These are phyloP conservation scores for Fusarium abutilonis DNA, from an alignment of 2,329 filamentous ascomycete species.

Conservation along the genomic window DNA sequence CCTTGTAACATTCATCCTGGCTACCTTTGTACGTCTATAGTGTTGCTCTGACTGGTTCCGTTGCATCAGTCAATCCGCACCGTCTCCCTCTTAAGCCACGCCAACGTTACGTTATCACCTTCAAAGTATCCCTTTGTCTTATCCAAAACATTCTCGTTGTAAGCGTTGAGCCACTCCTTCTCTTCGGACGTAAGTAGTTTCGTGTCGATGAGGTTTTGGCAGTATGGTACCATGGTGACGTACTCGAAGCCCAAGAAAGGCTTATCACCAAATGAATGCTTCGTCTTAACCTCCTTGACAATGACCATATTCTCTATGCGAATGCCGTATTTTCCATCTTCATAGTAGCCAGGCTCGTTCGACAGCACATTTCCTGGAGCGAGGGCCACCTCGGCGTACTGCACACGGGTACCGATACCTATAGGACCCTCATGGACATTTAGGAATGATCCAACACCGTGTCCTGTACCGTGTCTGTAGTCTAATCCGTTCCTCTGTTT, in stretches of 20 bases:
- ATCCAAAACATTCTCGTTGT: conserved; percentile 81
- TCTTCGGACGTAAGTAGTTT: conserved; percentile 76
- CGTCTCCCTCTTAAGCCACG: conserved; percentile 91
- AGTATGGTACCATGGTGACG: conserved; percentile 96
- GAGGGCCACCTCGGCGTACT: conserved; percentile 90
- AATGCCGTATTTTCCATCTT: conserved; percentile 93
- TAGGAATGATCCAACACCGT: conserved; percentile 92
- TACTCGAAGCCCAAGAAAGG: conserved; percentile 95
- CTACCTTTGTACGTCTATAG: conserved; percentile 61
- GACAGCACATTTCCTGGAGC: conserved; percentile 94
- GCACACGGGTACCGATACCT: conserved; percentile 90
- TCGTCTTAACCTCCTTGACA: conserved; percentile 87
- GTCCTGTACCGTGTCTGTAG: conserved; percentile 95
- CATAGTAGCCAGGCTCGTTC: conserved; percentile 96
- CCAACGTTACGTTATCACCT: conserved; percentile 73
- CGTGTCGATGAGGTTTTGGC: conserved; percentile 84
- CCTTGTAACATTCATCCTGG: conserved; percentile 76
- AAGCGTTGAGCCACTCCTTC: conserved; percentile 86
- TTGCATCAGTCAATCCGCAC: conserved; percentile 60
- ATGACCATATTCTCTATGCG: conserved; percentile 96
- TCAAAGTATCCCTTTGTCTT: conserved; percentile 84
- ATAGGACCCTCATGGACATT: conserved; percentile 99
- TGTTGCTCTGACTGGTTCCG: conserved; percentile 38
- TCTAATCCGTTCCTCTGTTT: conserved; percentile 75
- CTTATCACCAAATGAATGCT: conserved; percentile 90